phyloP scores from a whole-genome alignment of 208 protist genomes.

The Acanthamoeba pearcei region DNA sequence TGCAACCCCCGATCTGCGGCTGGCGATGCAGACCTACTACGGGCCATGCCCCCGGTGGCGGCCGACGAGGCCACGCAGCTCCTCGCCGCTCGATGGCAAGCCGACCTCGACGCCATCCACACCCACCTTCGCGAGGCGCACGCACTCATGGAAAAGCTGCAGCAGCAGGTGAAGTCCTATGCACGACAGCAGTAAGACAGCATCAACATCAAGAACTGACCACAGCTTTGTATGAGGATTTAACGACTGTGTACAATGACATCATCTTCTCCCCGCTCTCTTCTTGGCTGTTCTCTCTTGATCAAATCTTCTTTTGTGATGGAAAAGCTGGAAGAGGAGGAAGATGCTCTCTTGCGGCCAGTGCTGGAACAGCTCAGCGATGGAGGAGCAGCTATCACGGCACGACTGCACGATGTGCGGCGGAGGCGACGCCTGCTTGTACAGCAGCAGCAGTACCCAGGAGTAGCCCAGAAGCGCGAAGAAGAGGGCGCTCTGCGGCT shows the following conservation, averaged over 20 bases:
- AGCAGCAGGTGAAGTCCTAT: not conserved
- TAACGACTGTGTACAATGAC: too few relatives aligned
- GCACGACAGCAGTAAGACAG: not conserved
- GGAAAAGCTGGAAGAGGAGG: not conserved
- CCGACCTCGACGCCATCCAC: constrained; percentile 46
- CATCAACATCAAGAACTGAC: too few relatives aligned
- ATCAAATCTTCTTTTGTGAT: not conserved
- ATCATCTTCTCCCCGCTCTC: too few relatives aligned
- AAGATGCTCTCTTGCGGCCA: not conserved
- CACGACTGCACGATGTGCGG: not conserved
- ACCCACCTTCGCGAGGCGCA: constrained; percentile 35
- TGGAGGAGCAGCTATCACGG: not conserved
- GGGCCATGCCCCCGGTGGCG: not conserved
- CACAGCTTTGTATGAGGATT: too few relatives aligned
- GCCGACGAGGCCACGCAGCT: constrained; percentile 10
- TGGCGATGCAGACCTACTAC: not conserved
- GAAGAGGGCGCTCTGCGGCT: not conserved
- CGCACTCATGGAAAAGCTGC: not conserved
- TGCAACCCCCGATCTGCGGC: not conserved
- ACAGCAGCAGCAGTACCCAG: not conserved
- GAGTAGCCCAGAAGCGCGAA: not conserved
- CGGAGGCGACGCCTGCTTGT: not conserved
- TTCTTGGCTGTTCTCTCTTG: too few relatives aligned
- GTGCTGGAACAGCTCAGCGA: not conserved
- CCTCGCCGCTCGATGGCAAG: constrained; percentile 14